Conservation (phyloP, 2,329 filamentous ascomycete genomes). For the Madurella mycetomatis region DNA sequence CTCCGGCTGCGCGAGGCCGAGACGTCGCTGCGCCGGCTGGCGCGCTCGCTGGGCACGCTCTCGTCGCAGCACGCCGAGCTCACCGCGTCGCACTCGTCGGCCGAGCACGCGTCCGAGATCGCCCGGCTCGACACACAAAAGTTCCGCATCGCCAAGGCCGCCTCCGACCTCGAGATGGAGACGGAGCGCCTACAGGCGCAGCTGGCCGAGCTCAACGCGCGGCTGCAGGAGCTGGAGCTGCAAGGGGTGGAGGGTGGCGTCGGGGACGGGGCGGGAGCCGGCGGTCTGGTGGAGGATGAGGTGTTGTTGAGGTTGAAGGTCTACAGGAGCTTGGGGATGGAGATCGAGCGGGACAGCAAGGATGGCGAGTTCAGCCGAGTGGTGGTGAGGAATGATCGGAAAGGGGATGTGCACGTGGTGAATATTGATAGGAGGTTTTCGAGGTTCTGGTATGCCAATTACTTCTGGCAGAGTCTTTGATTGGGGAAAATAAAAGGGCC, state of each 20-base stretch:
- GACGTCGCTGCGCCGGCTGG: constrained; percentile 54
- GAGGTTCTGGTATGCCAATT: constrained; percentile 87
- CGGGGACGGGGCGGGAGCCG: constrained; percentile 27
- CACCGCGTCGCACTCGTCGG: constrained; percentile 67
- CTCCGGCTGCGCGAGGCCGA: constrained; percentile 70
- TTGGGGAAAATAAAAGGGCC: not conserved
- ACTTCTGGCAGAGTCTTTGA: constrained; percentile 88
- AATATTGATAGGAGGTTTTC: constrained; percentile 93
- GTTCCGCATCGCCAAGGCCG: constrained; percentile 89
- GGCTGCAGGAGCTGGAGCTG: constrained; percentile 76
- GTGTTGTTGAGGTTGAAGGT: constrained; percentile 76
- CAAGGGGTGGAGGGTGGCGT: constrained; percentile 70
- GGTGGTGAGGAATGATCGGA: constrained; percentile 76
- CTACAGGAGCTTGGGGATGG: constrained; percentile 86
- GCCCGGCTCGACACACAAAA: constrained; percentile 86
- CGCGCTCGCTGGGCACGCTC: constrained; percentile 68
- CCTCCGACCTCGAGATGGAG: constrained; percentile 85
- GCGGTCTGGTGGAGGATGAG: constrained; percentile 58
- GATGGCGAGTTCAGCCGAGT: constrained; percentile 80
- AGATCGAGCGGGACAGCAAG: constrained; percentile 70
- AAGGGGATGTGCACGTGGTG: constrained; percentile 90
- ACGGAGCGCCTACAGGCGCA: constrained; percentile 84
- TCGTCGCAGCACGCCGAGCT: constrained; percentile 74
- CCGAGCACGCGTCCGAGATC: constrained; percentile 78
- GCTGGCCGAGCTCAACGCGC: constrained; percentile 67